These are phyloP conservation scores for Xylariaceae sp. DNA, from an alignment of 2,329 filamentous ascomycete genomes.

Conservation along the genomic window DNA sequence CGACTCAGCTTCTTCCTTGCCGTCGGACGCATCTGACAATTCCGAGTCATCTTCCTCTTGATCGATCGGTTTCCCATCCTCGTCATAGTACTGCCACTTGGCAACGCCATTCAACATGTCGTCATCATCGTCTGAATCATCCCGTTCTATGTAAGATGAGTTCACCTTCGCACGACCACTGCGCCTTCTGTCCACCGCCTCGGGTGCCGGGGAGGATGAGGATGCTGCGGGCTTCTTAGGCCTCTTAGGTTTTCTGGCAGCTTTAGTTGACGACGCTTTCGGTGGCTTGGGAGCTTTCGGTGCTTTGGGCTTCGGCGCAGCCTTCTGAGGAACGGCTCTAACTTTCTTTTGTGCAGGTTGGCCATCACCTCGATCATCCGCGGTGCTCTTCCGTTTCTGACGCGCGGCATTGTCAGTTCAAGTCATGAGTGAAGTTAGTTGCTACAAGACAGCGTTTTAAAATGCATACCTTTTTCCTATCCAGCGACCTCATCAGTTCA, in stretches of 20 bases:
- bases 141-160: constrained; percentile 55
- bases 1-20: constrained; percentile 7
- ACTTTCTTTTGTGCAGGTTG: constrained; percentile 42
- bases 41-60: constrained; percentile 27
- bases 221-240: constrained; percentile 30
- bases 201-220: constrained; percentile 32
- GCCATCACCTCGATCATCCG: constrained; percentile 48
- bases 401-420: constrained; percentile 25
- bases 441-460: too few species aligned
- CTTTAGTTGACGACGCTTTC: constrained; percentile 27
- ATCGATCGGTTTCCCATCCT: constrained; percentile 32
- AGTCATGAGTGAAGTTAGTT: too few species aligned
- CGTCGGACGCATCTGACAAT: constrained; percentile 23
- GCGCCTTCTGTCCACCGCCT: constrained; percentile 50
- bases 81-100: constrained; percentile 54
- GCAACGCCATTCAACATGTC: constrained; percentile 62
- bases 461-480: constrained; percentile 65
- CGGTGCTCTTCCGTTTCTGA: constrained; percentile 56
- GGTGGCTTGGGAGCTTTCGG: constrained; percentile 32
- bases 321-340: constrained; percentile 32
- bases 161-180: constrained; percentile 51
- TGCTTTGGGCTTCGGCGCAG: constrained; percentile 26
- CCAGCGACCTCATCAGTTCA: constrained; percentile 59
- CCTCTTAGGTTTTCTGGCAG: constrained; percentile 28
- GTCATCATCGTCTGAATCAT: constrained; percentile 57